Evolutionary conservation across 305 asterid species (phyloP).

Genomic region (Fraxinus albicans): DNA sequence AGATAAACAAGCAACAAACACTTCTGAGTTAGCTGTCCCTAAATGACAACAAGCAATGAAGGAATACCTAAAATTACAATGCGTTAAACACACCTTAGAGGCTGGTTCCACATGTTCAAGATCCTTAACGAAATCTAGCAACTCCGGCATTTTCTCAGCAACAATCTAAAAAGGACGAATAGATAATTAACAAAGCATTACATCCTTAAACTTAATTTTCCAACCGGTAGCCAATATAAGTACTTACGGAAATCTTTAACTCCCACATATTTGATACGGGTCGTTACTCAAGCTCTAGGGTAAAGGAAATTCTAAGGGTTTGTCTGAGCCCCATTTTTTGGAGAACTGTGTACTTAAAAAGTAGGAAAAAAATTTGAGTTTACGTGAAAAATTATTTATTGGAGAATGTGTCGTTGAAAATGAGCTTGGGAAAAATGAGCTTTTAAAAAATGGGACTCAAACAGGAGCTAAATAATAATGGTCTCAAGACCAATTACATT

Average conservation of each 20-base stretch:
- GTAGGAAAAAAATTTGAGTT: neutral
- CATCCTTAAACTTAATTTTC: slow-evolving; percentile 9
- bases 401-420: neutral
- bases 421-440: neutral
- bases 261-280: neutral
- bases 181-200: slow-evolving; percentile 13
- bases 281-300: neutral
- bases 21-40: neutral
- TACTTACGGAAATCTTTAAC: neutral
- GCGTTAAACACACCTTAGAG: slow-evolving; percentile 64
- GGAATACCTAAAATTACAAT: slow-evolving; percentile 13
- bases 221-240: slow-evolving; percentile 8
- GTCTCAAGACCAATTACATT: slow-evolving; percentile 3
- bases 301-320: neutral
- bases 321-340: neutral
- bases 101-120: slow-evolving; percentile 92
- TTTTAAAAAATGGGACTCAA: neutral
- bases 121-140: slow-evolving; percentile 92
- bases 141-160: slow-evolving; percentile 87
- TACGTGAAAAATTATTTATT: no score
- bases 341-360: neutral
- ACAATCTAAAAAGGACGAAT: slow-evolving; percentile 50
- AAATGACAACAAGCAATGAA: neutral
- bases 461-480: neutral
- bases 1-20: slow-evolving; percentile 29